Evolutionary conservation across 2,329 filamentous ascomycete genomes (phyloP).

Genomic region (Xylariaceae sp.): DNA sequence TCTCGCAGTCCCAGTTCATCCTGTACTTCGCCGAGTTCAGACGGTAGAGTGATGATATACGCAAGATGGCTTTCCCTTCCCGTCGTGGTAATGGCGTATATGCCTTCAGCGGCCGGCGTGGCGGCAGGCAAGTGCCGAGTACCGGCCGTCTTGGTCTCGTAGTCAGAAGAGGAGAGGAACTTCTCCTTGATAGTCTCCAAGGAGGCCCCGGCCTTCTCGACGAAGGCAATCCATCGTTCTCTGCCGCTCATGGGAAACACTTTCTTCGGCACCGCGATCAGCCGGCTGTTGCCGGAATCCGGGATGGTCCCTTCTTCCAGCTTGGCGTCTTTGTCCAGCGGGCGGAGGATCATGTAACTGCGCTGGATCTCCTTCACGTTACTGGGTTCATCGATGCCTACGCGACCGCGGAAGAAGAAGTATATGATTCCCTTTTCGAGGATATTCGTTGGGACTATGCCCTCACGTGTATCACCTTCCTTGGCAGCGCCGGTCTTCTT

Average conservation of each 20-base stretch:
- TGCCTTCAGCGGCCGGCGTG: slow-evolving; percentile 74
- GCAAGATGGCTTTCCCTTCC: slow-evolving; percentile 70
- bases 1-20: slow-evolving; percentile 66
- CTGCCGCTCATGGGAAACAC: slow-evolving; percentile 63
- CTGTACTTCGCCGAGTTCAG: slow-evolving; percentile 66
- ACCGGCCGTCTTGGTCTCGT: slow-evolving; percentile 72
- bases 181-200: slow-evolving; percentile 68
- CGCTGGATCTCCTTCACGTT: slow-evolving; percentile 69
- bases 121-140: slow-evolving; percentile 65
- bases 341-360: slow-evolving; percentile 74
- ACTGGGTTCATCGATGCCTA: slow-evolving; percentile 66
- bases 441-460: slow-evolving; percentile 48
- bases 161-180: slow-evolving; percentile 63
- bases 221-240: slow-evolving; percentile 76
- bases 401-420: slow-evolving; percentile 80
- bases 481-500: slow-evolving; percentile 32
- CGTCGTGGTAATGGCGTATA: slow-evolving; percentile 75
- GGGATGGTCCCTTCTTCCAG: slow-evolving; percentile 50
- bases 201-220: slow-evolving; percentile 66
- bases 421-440: slow-evolving; percentile 88
- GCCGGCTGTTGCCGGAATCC: slow-evolving; percentile 58
- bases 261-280: slow-evolving; percentile 82
- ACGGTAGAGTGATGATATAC: slow-evolving; percentile 74
- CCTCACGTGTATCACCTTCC: slow-evolving; percentile 31
- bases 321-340: slow-evolving; percentile 65